Percentiles rank a stretch among this genome's conserved stretches.
These are phyloP conservation scores for Rhododendron mucronatum DNA, from an alignment of 148 eudicot genomes.

Conservation along the genomic window DNA sequence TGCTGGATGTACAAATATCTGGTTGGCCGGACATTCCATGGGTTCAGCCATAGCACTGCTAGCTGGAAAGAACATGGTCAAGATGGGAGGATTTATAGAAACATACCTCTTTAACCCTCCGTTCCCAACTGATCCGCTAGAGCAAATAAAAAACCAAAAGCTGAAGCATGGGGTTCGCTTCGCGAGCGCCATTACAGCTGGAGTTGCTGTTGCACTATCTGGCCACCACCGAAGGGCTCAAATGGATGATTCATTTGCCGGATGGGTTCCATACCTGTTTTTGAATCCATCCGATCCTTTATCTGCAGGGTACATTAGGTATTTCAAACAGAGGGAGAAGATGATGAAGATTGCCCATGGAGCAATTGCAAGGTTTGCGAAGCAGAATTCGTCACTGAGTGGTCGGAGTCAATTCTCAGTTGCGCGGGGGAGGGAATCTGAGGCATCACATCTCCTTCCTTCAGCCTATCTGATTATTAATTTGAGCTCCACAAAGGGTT, in stretches of 20 bases:
- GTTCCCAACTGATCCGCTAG: conserved; percentile 43
- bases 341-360: conserved; percentile 53
- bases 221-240: conserved; percentile 5
- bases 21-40: conserved; percentile 74
- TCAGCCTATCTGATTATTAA: conserved; percentile 45
- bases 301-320: conserved; percentile 54
- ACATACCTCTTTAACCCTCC: conserved; percentile 84
- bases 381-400: conserved; percentile 31
- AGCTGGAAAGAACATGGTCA: conserved; percentile 56
- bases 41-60: conserved; percentile 70
- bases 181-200: conserved; percentile 44
- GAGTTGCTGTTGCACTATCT: conserved; percentile 35
- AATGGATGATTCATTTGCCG: conserved; percentile 31
- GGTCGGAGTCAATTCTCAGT: conserved; percentile 31
- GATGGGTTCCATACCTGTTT: conserved; percentile 68
- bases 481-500: conserved; percentile 20
- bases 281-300: conserved; percentile 59
- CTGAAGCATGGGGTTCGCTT: conserved; percentile 46
- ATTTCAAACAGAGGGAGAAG: conserved; percentile 64
- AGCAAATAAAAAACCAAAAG: conserved; percentile 30
- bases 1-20: conserved; percentile 34
- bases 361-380: conserved; percentile 43
- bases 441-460: conserved; percentile 56
- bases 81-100: conserved; percentile 32
- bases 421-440: conserved; percentile 32